Conservation (phyloP, 2,329 filamentous ascomycete species). For the Thermothelomyces thermophilus region DNA sequence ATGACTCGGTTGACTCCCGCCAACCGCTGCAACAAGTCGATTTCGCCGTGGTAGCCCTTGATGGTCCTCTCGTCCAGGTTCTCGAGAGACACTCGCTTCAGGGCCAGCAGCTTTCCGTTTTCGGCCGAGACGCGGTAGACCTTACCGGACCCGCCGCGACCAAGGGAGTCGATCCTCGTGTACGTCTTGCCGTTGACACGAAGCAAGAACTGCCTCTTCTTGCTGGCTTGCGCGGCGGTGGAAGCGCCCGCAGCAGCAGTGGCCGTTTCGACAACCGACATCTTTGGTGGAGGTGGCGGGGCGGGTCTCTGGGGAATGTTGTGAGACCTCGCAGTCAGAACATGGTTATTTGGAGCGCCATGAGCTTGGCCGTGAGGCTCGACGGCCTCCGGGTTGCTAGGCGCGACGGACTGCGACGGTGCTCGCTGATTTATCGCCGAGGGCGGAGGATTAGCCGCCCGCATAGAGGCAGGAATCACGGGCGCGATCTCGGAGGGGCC, state of each 20-base stretch:
- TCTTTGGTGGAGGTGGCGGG: conserved; percentile 78
- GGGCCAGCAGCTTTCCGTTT: conserved; percentile 88
- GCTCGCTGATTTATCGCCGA: conserved; percentile 46
- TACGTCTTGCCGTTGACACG: conserved; percentile 88
- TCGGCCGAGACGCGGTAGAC: conserved; percentile 97
- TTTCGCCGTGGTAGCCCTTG: conserved; percentile 87
- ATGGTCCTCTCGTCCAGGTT: conserved; percentile 80
- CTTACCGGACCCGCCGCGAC: conserved; percentile 85
- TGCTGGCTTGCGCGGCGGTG: conserved; percentile 58
- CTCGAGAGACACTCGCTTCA: conserved; percentile 88
- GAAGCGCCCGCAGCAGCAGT: conserved; percentile 77
- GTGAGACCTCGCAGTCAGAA: background rate
- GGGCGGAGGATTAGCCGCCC: conserved; percentile 28
- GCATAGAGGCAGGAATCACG: background rate
- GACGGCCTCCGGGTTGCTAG: conserved; percentile 27
- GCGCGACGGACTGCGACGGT: conserved; percentile 44
- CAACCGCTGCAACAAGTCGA: conserved; percentile 78
- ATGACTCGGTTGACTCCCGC: conserved; percentile 85
- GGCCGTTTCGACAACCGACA: conserved; percentile 90
- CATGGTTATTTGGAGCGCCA: conserved; percentile 45
- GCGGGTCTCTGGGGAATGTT: conserved; percentile 53
- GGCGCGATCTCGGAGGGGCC: conserved; percentile 42
- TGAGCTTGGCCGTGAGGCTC: conserved; percentile 40
- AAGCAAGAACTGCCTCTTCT: conserved; percentile 74
- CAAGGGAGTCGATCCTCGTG: conserved; percentile 82